Conservation (phyloP, 805 yeast species). For the Saccharomycopsis capsularis region DNA sequence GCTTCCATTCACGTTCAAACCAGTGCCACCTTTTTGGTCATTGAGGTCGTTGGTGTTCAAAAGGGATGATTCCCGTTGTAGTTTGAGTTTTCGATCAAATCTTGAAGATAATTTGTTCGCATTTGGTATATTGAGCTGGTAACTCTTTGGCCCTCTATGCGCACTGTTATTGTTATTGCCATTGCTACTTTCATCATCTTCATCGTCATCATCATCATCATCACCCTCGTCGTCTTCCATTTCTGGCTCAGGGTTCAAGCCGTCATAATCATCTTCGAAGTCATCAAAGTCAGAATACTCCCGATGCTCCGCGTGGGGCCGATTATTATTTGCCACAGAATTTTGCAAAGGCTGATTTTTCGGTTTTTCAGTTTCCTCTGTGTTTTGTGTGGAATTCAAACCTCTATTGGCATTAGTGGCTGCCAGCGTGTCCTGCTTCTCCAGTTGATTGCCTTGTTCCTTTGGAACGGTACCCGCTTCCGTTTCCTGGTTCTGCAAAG, state of each 20-base stretch:
- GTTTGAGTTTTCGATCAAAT: constrained; percentile 12
- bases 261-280: too few species aligned
- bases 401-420: too few species aligned
- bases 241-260: too few species aligned
- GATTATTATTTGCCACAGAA: too few species aligned
- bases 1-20: neutral
- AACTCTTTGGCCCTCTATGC: neutral
- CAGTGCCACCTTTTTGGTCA: neutral
- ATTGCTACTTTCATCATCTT: constrained; percentile 2
- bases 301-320: too few species aligned
- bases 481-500: neutral
- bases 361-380: too few species aligned
- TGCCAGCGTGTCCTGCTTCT: too few species aligned
- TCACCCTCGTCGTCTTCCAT: constrained; percentile 7
- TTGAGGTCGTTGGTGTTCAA: neutral
- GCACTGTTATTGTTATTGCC: neutral
- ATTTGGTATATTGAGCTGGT: constrained; percentile 8
- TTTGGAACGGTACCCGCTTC: neutral
- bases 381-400: too few species aligned
- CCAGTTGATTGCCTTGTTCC: neutral
- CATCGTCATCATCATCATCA: constrained; percentile 2
- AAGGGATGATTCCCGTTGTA: constrained; percentile 12
- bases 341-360: too few species aligned
- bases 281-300: too few species aligned
- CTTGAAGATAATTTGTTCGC: constrained; percentile 8